These are phyloP conservation scores for Apiotrichum gamsii DNA, from an alignment of 1,284 basidiomycete genomes.

Conservation along the genomic window DNA sequence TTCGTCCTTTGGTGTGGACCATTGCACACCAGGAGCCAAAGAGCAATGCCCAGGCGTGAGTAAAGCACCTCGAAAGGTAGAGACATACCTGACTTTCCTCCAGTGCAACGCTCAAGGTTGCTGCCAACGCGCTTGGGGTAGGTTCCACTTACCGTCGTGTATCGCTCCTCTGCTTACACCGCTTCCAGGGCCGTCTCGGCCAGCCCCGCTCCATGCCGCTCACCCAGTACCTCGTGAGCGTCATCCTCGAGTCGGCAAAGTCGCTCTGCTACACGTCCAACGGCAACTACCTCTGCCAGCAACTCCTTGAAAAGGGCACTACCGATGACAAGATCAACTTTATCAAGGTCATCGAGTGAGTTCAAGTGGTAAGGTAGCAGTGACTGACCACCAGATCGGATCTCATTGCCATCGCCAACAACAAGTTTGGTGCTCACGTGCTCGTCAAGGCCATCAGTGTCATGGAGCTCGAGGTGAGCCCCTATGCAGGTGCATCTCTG, in stretches of 20 bases:
- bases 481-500: background rate
- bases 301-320: conserved; percentile 36
- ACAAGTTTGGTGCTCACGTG: conserved; percentile 44
- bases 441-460: conserved; percentile 37
- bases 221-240: conserved; percentile 19
- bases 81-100: too few relatives aligned
- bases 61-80: background rate
- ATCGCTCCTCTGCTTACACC: too few relatives aligned
- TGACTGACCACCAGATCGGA: conserved; percentile 24
- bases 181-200: conserved; percentile 5
- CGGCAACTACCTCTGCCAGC: conserved; percentile 44
- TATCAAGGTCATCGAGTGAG: conserved; percentile 35
- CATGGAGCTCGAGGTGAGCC: conserved; percentile 37
- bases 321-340: conserved; percentile 34
- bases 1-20: conserved; percentile 34
- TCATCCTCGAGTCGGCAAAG: conserved; percentile 36
- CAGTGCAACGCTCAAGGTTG: conserved; percentile 32
- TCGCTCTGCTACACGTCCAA: conserved; percentile 41
- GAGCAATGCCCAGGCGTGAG: conserved; percentile 31
- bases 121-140: conserved; percentile 34
- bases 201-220: conserved; percentile 6
- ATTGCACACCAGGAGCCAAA: conserved; percentile 36
- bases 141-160: conserved; percentile 1
- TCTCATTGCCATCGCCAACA: conserved; percentile 38
- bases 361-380: background rate